Conservation (phyloP, 495 filamentous ascomycete genomes). For the Tetracladium marchalianum region DNA sequence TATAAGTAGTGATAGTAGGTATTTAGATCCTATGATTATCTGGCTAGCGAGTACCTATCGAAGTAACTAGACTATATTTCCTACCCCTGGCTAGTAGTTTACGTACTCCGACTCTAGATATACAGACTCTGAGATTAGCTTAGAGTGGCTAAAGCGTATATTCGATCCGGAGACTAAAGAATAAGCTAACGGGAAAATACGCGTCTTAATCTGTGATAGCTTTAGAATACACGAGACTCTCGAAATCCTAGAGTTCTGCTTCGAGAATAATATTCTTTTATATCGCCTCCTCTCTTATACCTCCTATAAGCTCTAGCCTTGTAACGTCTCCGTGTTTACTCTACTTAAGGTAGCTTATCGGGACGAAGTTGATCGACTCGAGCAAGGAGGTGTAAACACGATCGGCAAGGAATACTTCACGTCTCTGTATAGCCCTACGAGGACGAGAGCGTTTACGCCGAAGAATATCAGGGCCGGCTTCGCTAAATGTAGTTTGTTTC, state of each 20-base stretch:
- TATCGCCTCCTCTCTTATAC: conserved; percentile 24
- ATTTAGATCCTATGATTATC: conserved; percentile 22
- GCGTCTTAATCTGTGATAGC: conserved; percentile 22
- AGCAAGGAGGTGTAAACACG: conserved; percentile 19
- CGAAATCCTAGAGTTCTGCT: conserved; percentile 22
- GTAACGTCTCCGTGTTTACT: conserved; percentile 21
- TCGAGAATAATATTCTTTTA: conserved; percentile 24
- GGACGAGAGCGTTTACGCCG: conserved; percentile 21
- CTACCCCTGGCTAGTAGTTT: conserved; percentile 24
- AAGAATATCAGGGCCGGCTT: conserved; percentile 26
- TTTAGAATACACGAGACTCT: conserved; percentile 23
- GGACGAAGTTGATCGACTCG: conserved; percentile 18
- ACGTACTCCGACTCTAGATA: conserved; percentile 12
- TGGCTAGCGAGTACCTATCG: conserved; percentile 26
- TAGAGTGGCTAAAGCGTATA: conserved; percentile 23
- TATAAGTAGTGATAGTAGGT: conserved; percentile 17
- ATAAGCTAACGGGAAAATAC: conserved; percentile 15
- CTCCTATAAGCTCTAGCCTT: conserved; percentile 23
- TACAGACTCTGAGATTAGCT: conserved; percentile 26
- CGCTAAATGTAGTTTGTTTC: conserved; percentile 23
- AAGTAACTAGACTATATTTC: conserved; percentile 25
- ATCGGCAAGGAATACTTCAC: conserved; percentile 27
- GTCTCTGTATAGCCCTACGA: conserved; percentile 24
- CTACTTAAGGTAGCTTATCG: conserved; percentile 21
- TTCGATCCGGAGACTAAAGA: conserved; percentile 25